Evolutionary conservation across 352 stramenopile species (phyloP).

Genomic region (Phytophthora chlamydospora): DNA sequence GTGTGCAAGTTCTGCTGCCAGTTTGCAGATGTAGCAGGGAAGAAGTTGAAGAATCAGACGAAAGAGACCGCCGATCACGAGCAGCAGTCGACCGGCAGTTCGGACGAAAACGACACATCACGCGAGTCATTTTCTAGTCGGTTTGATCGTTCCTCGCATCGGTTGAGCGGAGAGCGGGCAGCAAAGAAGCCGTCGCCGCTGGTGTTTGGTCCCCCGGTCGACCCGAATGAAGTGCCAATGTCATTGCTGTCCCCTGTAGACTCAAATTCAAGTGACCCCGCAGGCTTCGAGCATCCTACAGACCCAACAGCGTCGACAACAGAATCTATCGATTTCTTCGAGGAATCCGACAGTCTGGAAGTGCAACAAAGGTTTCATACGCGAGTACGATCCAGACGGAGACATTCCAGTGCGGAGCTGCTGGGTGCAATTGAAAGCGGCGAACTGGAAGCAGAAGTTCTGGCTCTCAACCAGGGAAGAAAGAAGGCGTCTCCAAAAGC

Average conservation of each 20-base stretch:
- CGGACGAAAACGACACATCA: slow-evolving; percentile 28
- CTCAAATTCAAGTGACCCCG: slow-evolving; percentile 35
- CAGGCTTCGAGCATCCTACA: slow-evolving; percentile 12
- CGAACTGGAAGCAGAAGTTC: slow-evolving; percentile 44
- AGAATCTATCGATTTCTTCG: slow-evolving; percentile 34
- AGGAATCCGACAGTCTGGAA: slow-evolving; percentile 35
- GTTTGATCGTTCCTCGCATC: slow-evolving; percentile 33
- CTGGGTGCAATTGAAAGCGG: slow-evolving; percentile 67
- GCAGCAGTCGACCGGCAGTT: slow-evolving; percentile 23
- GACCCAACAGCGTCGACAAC: slow-evolving; percentile 14
- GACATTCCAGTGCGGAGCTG: slow-evolving; percentile 72
- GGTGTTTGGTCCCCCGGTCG: slow-evolving; percentile 38
- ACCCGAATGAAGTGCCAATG: slow-evolving; percentile 25
- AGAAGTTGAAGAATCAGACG: slow-evolving; percentile 27
- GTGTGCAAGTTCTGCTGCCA: slow-evolving; percentile 80
- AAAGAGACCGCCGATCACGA: slow-evolving; percentile 19
- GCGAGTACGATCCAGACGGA: slow-evolving; percentile 22
- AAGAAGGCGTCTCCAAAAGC: slow-evolving; percentile 21
- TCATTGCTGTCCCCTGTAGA: slow-evolving; percentile 38
- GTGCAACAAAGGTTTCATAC: slow-evolving; percentile 19
- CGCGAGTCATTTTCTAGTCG: slow-evolving; percentile 23
- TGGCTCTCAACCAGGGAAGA: slow-evolving; percentile 30
- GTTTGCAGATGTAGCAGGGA: slow-evolving; percentile 51
- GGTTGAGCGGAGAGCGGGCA: slow-evolving; percentile 18
- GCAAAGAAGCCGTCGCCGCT: slow-evolving; percentile 41